These are phyloP conservation scores for Pterocarpus santalinus DNA, from an alignment of 306 rosid species.

Conservation along the genomic window DNA sequence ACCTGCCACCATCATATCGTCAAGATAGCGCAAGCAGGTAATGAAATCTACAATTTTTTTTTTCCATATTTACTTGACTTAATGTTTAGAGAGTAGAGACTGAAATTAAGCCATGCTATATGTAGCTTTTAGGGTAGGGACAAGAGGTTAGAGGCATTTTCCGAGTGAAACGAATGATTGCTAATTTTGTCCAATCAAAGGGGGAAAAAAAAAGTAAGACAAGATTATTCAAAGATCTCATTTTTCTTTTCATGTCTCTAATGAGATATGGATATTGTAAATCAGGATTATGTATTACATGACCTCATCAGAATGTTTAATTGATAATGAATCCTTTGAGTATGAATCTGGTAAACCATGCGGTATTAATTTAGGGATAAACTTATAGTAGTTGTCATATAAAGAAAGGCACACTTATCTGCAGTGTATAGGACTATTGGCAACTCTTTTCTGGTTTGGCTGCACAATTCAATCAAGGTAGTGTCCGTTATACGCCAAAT, in stretches of 20 bases:
- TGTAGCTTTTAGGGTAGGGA: slow-evolving; percentile 44
- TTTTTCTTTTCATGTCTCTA: slow-evolving; percentile 29
- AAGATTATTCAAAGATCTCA: slow-evolving; percentile 42
- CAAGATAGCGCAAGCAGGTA: slow-evolving; percentile 44
- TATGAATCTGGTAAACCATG: slow-evolving; percentile 18
- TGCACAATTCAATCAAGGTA: background rate
- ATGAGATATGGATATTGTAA: slow-evolving; percentile 15
- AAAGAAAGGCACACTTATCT: background rate
- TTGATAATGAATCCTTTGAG: slow-evolving; percentile 33
- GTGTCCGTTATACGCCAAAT: too few relatives aligned
- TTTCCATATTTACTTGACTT: background rate
- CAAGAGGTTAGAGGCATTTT: slow-evolving; percentile 37
- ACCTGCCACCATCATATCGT: slow-evolving; percentile 49
- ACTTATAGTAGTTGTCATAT: slow-evolving; percentile 34
- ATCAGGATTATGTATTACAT: slow-evolving; percentile 39
- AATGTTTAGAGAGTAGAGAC: slow-evolving; percentile 21
- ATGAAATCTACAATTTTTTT: background rate
- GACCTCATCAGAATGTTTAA: slow-evolving; percentile 42
- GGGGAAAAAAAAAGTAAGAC: slow-evolving; percentile 45
- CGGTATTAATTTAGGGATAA: background rate
- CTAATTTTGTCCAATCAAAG: slow-evolving; percentile 61
- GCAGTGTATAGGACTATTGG: background rate
- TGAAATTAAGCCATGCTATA: slow-evolving; percentile 27
- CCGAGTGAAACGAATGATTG: slow-evolving; percentile 50
- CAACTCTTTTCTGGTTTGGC: background rate